These are phyloP conservation scores for Kazachstania bromeliacearum DNA, from an alignment of 805 yeast genomes.

Conservation along the genomic window DNA sequence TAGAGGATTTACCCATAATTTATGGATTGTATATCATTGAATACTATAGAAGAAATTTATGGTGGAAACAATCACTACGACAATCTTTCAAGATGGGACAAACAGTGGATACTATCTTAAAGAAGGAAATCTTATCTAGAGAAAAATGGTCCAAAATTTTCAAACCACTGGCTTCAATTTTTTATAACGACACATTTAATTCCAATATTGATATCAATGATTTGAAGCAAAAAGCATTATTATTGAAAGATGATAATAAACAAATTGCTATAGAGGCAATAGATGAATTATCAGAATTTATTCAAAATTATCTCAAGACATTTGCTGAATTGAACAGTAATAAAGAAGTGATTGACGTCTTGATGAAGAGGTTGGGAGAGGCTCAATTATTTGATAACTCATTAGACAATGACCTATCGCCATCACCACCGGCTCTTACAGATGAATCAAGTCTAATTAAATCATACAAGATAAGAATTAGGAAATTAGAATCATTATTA, in stretches of 20 bases:
- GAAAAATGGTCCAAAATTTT: slow-evolving; percentile 7
- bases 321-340: slow-evolving; percentile 28
- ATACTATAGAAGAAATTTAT: slow-evolving; percentile 46
- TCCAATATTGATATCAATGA: background rate
- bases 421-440: background rate
- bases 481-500: slow-evolving; percentile 63
- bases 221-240: background rate
- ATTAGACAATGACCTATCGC: background rate
- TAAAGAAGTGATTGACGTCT: slow-evolving; percentile 27
- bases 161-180: slow-evolving; percentile 5
- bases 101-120: slow-evolving; percentile 31
- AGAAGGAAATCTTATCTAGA: slow-evolving; percentile 32
- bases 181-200: background rate
- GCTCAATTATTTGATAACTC: slow-evolving; percentile 5
- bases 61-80: too few relatives aligned
- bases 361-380: slow-evolving; percentile 14
- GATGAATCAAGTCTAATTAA: slow-evolving; percentile 3
- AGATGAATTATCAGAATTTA: slow-evolving; percentile 19
- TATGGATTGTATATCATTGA: slow-evolving; percentile 66
- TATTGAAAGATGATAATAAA: background rate
- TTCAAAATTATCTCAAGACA: slow-evolving; percentile 31
- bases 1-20: slow-evolving; percentile 59
- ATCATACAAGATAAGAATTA: slow-evolving; percentile 55
- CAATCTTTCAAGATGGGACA: background rate
- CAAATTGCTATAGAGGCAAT: background rate